Evolutionary conservation across 1,284 basidiomycete genomes (phyloP).

Genomic region (Cutaneotrichosporon arboriforme): DNA sequence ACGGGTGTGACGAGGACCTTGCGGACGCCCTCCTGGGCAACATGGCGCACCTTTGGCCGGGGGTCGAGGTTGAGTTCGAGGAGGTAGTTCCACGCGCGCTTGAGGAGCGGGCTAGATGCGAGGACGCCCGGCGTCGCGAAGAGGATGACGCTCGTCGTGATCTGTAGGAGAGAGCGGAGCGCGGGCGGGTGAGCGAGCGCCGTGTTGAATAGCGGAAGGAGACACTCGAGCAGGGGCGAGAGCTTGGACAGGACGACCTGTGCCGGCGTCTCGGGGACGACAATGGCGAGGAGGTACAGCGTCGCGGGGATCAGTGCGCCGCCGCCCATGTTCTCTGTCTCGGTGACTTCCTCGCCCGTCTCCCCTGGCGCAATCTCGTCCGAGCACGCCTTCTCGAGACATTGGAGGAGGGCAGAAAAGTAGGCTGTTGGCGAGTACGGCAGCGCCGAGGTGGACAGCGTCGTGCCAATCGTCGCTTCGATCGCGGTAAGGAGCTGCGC

Average conservation of each 20-base stretch:
- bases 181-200: constrained; percentile 46
- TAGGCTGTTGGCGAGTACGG: constrained; percentile 78
- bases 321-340: constrained; percentile 52
- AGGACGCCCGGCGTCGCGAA: constrained; percentile 60
- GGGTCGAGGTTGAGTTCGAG: constrained; percentile 79
- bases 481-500: constrained; percentile 83
- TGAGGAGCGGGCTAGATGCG: constrained; percentile 63
- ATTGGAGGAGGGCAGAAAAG: constrained; percentile 69
- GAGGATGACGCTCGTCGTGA: constrained; percentile 64
- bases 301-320: constrained; percentile 79
- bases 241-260: constrained; percentile 44
- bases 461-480: constrained; percentile 66
- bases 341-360: constrained; percentile 40
- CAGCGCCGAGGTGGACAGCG: constrained; percentile 52
- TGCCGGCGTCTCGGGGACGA: constrained; percentile 63
- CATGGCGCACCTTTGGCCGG: constrained; percentile 88
- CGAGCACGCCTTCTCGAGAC: constrained; percentile 43
- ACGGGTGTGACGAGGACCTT: constrained; percentile 71
- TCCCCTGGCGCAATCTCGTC: constrained; percentile 32
- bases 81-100: constrained; percentile 63
- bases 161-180: constrained; percentile 51
- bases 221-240: constrained; percentile 55
- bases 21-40: constrained; percentile 77
- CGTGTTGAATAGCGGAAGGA: constrained; percentile 64
- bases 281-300: constrained; percentile 79